These are phyloP conservation scores for Apiotrichum brassicae DNA, from an alignment of 1,284 basidiomycete genomes.

Conservation along the genomic window DNA sequence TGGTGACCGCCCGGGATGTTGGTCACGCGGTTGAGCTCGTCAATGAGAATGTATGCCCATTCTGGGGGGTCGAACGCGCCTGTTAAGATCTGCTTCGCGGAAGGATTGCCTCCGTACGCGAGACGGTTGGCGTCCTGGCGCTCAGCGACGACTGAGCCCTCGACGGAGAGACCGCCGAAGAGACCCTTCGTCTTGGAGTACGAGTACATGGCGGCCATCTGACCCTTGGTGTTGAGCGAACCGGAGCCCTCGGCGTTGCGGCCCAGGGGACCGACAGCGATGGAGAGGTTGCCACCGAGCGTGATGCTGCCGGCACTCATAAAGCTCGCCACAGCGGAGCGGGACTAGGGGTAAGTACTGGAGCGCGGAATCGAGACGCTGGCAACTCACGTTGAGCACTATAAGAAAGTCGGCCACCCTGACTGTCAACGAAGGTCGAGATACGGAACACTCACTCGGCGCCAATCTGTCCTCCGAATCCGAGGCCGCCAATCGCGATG, in stretches of 20 bases:
- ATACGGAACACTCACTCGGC: conserved; percentile 46
- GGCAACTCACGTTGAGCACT: conserved; percentile 65
- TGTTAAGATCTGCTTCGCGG: conserved; percentile 69
- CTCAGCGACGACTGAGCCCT: conserved; percentile 91
- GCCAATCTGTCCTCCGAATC: conserved; percentile 67
- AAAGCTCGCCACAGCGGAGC: conserved; percentile 64
- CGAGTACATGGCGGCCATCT: conserved; percentile 90
- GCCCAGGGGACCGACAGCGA: conserved; percentile 89
- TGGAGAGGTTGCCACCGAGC: conserved; percentile 20
- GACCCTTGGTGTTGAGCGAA: conserved; percentile 75
- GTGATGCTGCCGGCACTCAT: conserved; percentile 89
- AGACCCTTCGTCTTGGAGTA: conserved; percentile 93
- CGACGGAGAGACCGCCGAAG: conserved; percentile 71
- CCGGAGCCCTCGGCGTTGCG: conserved; percentile 91
- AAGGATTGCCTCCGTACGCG: conserved; percentile 69
- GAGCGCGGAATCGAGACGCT: too few species aligned
- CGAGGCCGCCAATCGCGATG: conserved; percentile 89
- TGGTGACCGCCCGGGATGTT: conserved; percentile 60
- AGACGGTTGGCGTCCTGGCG: conserved; percentile 81
- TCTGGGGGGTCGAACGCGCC: conserved; percentile 66
- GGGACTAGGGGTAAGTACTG: too few species aligned
- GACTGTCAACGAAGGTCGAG: conserved; percentile 52
- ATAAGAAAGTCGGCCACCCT: conserved; percentile 88
- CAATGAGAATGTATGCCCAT: conserved; percentile 68
- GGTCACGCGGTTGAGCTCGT: conserved; percentile 65